These are phyloP conservation scores for Penstemon newberryi DNA, from an alignment of 257 asterid species.

Conservation along the genomic window DNA sequence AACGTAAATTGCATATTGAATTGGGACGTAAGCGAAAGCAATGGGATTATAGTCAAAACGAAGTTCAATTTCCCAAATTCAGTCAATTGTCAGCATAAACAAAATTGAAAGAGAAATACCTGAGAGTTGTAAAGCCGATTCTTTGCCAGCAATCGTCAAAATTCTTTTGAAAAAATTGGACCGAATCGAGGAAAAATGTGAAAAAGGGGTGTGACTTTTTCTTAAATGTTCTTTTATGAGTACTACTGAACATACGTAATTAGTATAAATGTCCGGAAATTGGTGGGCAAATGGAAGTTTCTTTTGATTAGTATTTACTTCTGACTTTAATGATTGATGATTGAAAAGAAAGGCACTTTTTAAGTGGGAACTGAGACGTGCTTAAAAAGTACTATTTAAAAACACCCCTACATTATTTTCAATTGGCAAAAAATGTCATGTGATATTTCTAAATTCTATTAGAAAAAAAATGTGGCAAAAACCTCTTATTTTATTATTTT, in stretches of 20 bases:
- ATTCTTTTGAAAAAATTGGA: conserved; percentile 6
- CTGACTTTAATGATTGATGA: conserved; percentile 21
- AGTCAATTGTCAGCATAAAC: conserved; percentile 13
- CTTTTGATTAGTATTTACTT: not conserved
- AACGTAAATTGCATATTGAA: conserved; percentile 31
- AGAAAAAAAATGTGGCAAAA: no score
- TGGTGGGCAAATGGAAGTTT: conserved; percentile 34
- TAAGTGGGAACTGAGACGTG: no score
- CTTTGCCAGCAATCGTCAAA: conserved; percentile 3
- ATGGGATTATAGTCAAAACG: conserved; percentile 14
- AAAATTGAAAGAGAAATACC: conserved; percentile 16
- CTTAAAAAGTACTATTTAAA: no score
- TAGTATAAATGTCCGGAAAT: not conserved
- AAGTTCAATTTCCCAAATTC: conserved; percentile 9
- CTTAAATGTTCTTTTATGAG: not conserved
- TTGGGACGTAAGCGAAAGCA: conserved; percentile 22
- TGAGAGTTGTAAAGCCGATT: conserved; percentile 13
- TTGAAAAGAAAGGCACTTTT: not conserved
- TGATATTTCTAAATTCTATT: no score
- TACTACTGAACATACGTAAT: not conserved
- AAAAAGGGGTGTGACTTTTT: conserved; percentile 29
- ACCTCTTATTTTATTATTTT: no score
- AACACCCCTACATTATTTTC: no score
- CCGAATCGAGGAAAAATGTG: not conserved
- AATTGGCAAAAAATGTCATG: no score